Evolutionary conservation across 2,329 filamentous ascomycete genomes (phyloP).

Genomic region (Fusarium incarnatum): DNA sequence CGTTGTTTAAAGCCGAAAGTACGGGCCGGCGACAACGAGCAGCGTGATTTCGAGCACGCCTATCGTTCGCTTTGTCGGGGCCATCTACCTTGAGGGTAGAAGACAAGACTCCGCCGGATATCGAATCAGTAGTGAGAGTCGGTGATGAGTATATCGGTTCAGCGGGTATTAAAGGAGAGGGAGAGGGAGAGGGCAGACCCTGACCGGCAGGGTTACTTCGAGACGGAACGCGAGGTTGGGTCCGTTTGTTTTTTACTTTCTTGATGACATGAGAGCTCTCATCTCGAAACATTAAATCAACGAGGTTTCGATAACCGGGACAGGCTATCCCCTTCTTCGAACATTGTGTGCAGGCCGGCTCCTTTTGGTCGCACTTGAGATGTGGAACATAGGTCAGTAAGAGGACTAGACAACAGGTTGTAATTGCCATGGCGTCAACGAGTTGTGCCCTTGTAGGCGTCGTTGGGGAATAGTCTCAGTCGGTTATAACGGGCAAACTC

Average conservation of each 20-base stretch:
- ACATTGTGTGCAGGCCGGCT: slow-evolving; percentile 66
- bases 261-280: slow-evolving; percentile 67
- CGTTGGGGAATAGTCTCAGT: not conserved
- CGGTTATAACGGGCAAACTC: slow-evolving; percentile 47
- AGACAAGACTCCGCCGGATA: not conserved
- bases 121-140: slow-evolving; percentile 13
- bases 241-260: slow-evolving; percentile 57
- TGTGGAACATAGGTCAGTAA: slow-evolving; percentile 15
- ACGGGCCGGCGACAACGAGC: slow-evolving; percentile 36
- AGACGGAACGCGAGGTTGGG: slow-evolving; percentile 39
- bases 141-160: slow-evolving; percentile 16
- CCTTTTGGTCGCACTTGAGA: slow-evolving; percentile 64
- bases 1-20: slow-evolving; percentile 43
- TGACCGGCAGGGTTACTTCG: slow-evolving; percentile 38
- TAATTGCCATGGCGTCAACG: slow-evolving; percentile 3
- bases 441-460: not conserved
- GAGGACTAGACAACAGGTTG: not conserved
- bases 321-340: slow-evolving; percentile 63
- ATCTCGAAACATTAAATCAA: slow-evolving; percentile 69
- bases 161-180: slow-evolving; percentile 23
- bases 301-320: slow-evolving; percentile 66
- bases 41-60: slow-evolving; percentile 23
- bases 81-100: slow-evolving; percentile 14
- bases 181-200: slow-evolving; percentile 33
- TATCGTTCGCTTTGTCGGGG: slow-evolving; percentile 15